Evolutionary conservation across 805 yeast genomes (phyloP), one percentile per base, ranked within the genome.

Genomic region (Metschnikowia sp.): DNA sequence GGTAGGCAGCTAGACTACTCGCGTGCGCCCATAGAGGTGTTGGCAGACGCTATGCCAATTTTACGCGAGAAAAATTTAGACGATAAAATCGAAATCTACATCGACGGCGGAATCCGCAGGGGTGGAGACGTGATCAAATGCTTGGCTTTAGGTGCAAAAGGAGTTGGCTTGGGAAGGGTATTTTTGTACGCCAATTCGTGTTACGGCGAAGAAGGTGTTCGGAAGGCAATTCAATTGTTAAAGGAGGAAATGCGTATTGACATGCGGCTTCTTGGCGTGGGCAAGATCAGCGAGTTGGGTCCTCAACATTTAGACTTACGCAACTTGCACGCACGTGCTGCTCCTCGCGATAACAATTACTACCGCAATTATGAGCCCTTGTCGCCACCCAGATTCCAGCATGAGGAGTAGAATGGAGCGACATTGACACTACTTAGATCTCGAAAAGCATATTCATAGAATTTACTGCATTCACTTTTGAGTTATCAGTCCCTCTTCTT

Each of bases 1-100:
- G 96, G 96, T 36, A 74, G 96, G 51, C 96, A 88, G 65, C 70
- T 89, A 47, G 97, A 89, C 65, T 86, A 80, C 59, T 75, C 96
- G 1, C 77, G 87, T n/a, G 81, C 96, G 0, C 86, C 91, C 2
- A 73, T 89, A 32, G 87, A 83, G 62, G 79, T 86, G 4, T 68
- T 89, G 42, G 86, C 86, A 4, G 96, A 87, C 51, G 77, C 82
- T 2, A 78, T 78, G 74, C 83, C 82, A 7, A 57, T 72, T 4
- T 64, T 83, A 47, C 69, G 68, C 42, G 69, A 70, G 45, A 69
- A 68, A 44, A 76, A 77, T 10, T 56, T 79, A 32, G 75, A 74
- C 41, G 74, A 78, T 38, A 65, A 70, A 28, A 67, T 65, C 31
- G 84, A 82, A 52, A 70, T 84, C 8, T 83, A 74, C 57, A 61